phyloP scores from a whole-genome alignment of 192 early-diverging fungal genomes.

The Coemansia sp. region DNA sequence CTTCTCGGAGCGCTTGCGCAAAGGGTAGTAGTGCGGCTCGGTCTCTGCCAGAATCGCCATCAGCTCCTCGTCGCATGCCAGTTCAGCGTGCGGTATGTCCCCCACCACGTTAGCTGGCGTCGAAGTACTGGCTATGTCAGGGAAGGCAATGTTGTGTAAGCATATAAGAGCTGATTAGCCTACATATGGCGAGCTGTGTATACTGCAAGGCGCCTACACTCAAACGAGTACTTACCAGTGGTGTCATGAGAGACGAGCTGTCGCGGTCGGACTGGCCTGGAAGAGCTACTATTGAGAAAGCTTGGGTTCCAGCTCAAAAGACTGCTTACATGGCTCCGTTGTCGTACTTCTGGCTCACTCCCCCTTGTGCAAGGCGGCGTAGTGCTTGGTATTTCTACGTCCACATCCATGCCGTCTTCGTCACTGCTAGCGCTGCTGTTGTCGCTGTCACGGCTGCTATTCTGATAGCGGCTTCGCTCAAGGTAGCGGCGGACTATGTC shows the following conservation, averaged over 20 bases:
- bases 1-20: conserved; percentile 45
- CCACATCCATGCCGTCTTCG: neutral
- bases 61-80: conserved; percentile 2
- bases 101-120: neutral
- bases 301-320: conserved; percentile 17
- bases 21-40: conserved; percentile 26
- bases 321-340: neutral
- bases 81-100: neutral
- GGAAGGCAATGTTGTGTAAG: neutral
- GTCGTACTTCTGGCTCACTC: neutral
- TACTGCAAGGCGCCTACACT: no score
- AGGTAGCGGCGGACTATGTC: conserved; percentile 10
- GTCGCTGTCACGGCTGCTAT: neutral
- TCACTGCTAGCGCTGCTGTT: neutral
- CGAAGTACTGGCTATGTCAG: neutral
- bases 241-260: neutral
- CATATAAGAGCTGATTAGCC: neutral
- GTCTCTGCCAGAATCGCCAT: conserved; percentile 8
- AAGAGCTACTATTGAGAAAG: conserved; percentile 1
- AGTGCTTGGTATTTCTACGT: neutral
- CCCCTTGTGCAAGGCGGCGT: neutral
- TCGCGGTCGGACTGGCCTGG: neutral
- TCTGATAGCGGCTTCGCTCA: neutral
- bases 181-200: neutral
- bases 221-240: neutral